These are phyloP conservation scores for Maudiozyma bulderi DNA, from an alignment of 805 yeast genomes.

Conservation along the genomic window DNA sequence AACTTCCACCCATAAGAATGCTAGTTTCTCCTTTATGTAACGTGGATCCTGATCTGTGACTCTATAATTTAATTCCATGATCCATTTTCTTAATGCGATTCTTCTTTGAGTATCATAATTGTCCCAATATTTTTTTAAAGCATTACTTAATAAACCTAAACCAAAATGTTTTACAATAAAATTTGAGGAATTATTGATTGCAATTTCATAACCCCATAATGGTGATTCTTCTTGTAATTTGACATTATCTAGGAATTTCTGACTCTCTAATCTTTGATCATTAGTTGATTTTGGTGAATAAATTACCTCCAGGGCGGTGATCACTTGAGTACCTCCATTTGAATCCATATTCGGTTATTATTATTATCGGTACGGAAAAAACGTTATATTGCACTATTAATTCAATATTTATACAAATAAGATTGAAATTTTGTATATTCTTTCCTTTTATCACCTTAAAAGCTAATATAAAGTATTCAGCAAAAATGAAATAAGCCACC, in stretches of 20 bases:
- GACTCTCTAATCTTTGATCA: conserved; percentile 46
- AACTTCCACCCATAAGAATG: conserved; percentile 82
- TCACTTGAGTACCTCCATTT: conserved; percentile 62
- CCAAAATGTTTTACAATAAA: conserved; percentile 86
- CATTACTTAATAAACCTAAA: conserved; percentile 62
- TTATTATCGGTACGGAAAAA: too few species aligned
- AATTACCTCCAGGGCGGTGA: conserved; percentile 65
- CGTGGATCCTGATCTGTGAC: conserved; percentile 68
- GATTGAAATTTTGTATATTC: too few species aligned
- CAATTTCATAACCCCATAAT: conserved; percentile 82
- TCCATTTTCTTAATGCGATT: conserved; percentile 71
- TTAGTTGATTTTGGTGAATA: conserved; percentile 60
- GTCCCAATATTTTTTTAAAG: conserved; percentile 48
- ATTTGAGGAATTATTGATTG: conserved; percentile 49
- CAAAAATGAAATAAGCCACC: too few species aligned
- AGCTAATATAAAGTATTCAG: too few species aligned
- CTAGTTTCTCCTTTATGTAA: conserved; percentile 80
- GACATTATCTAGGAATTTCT: conserved; percentile 61
- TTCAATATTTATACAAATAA: too few species aligned
- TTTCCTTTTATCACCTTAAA: too few species aligned
- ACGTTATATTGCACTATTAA: too few species aligned
- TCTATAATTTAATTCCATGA: conserved; percentile 62
- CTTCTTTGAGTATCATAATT: conserved; percentile 50
- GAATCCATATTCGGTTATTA: conserved; percentile 40
- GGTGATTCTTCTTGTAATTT: conserved; percentile 79